phyloP scores from a whole-genome alignment of 306 rosid genomes.

The Mimosa bimucronata region DNA sequence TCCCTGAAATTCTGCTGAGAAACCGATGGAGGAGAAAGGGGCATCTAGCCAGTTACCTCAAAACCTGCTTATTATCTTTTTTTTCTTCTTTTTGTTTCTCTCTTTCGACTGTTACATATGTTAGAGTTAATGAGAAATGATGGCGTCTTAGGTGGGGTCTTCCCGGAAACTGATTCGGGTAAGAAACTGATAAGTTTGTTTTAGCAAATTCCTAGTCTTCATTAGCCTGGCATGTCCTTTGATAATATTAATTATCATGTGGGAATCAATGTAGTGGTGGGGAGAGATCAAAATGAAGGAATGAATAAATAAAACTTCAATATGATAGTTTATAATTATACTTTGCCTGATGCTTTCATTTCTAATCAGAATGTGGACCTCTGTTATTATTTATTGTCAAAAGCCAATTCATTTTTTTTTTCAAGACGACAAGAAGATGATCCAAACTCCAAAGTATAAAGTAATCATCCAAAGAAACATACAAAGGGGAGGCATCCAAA shows the following conservation, averaged over 20 bases:
- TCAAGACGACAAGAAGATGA: constrained; percentile 36
- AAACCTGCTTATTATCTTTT: constrained; percentile 20
- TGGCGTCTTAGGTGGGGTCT: not conserved
- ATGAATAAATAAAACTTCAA: constrained; percentile 3
- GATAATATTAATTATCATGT: constrained; percentile 19
- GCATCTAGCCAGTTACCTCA: constrained; percentile 1
- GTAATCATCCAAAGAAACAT: constrained; percentile 15
- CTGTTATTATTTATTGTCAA: constrained; percentile 8
- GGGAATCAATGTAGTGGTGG: constrained; percentile 17
- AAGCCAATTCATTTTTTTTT: constrained; percentile 33
- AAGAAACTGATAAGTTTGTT: constrained; percentile 24
- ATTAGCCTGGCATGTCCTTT: constrained; percentile 9
- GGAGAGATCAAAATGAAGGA: not conserved
- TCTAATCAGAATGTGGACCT: constrained; percentile 36
- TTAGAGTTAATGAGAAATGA: constrained; percentile 6
- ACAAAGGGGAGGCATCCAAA: constrained; percentile 50
- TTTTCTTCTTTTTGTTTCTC: not conserved
- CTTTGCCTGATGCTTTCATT: constrained; percentile 12
- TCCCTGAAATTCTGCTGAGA: constrained; percentile 13
- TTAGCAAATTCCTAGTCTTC: not conserved
- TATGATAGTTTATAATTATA: not conserved
- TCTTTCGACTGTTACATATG: constrained; percentile 8
- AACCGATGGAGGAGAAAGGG: not conserved
- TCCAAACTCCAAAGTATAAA: constrained; percentile 25
- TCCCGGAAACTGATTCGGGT: constrained; percentile 14